Evolutionary conservation across 352 stramenopile species (phyloP).

Genomic region (Pythium dissimile): DNA sequence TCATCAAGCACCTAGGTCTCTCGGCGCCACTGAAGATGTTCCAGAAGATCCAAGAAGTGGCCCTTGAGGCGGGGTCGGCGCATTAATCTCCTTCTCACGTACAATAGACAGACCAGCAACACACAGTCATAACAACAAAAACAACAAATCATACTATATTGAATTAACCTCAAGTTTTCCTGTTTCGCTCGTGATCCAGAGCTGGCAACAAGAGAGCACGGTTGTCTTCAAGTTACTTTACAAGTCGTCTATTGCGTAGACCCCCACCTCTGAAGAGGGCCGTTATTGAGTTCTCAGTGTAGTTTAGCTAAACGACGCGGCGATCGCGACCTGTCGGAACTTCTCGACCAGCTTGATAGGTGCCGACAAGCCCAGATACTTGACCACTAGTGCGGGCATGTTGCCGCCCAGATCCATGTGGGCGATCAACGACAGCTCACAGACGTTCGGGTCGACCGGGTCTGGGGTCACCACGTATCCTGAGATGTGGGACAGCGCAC

Average conservation of each 20-base stretch:
- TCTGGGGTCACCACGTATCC: slow-evolving; percentile 70
- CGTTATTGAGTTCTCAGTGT: background rate
- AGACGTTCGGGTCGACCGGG: slow-evolving; percentile 48
- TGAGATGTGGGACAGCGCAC: slow-evolving; percentile 36
- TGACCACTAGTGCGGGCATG: slow-evolving; percentile 58
- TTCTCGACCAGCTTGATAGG: slow-evolving; percentile 79
- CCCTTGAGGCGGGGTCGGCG: background rate
- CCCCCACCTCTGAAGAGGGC: background rate
- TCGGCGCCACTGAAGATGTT: slow-evolving; percentile 79
- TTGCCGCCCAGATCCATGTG: slow-evolving; percentile 75
- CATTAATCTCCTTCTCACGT: background rate
- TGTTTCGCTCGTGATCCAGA: no score
- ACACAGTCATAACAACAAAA: no score
- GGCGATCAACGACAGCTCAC: slow-evolving; percentile 60
- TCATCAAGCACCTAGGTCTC: slow-evolving; percentile 69
- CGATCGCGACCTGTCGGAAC: slow-evolving; percentile 29
- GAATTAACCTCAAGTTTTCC: no score
- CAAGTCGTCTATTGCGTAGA: background rate
- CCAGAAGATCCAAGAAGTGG: slow-evolving; percentile 54
- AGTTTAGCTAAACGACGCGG: background rate
- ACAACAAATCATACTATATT: no score
- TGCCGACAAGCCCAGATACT: slow-evolving; percentile 67
- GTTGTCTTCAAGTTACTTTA: no score
- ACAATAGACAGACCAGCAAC: background rate
- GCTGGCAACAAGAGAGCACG: no score